Conservation (phyloP, 495 filamentous ascomycete species). For the Antarctomyces pellizariae region DNA sequence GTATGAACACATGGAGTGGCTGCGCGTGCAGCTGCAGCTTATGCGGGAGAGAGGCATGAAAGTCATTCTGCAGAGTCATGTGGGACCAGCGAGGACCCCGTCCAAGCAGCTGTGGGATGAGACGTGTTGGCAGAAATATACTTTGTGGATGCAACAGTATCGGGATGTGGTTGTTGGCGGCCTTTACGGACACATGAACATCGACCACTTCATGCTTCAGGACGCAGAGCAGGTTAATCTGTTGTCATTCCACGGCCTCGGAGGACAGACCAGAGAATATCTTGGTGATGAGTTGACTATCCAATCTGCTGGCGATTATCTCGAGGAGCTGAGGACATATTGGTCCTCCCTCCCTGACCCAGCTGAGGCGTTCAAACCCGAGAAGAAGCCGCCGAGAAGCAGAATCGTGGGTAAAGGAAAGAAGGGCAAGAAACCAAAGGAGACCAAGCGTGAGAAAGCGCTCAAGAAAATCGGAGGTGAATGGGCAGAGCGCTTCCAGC, state of each 20-base stretch:
- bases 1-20: slow-evolving; percentile 89
- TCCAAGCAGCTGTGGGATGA: slow-evolving; percentile 73
- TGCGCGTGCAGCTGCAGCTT: slow-evolving; percentile 72
- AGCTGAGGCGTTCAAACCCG: slow-evolving; percentile 8
- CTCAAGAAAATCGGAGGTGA: slow-evolving; percentile 46
- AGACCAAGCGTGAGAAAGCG: slow-evolving; percentile 24
- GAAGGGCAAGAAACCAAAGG: slow-evolving; percentile 21
- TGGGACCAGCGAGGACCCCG: slow-evolving; percentile 66
- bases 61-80: slow-evolving; percentile 82
- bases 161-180: slow-evolving; percentile 67
- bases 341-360: slow-evolving; percentile 59
- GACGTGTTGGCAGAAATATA: slow-evolving; percentile 96
- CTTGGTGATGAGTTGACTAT: slow-evolving; percentile 32
- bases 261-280: slow-evolving; percentile 7
- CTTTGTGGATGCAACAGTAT: slow-evolving; percentile 70
- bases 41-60: slow-evolving; percentile 74
- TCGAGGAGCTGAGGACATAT: slow-evolving; percentile 47
- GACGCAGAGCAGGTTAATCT: slow-evolving; percentile 56
- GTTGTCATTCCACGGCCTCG: slow-evolving; percentile 18
- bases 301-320: slow-evolving; percentile 48
- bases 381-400: slow-evolving; percentile 15
- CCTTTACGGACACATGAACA: slow-evolving; percentile 92
- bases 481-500: slow-evolving; percentile 65
- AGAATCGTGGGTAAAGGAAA: slow-evolving; percentile 21
- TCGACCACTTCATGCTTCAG: slow-evolving; percentile 91